A percentile compares a stretch with the other conserved stretches of the same genome.
Evolutionary conservation across 2,329 filamentous ascomycete genomes (phyloP).

Genomic region (Aureobasidium vineae): DNA sequence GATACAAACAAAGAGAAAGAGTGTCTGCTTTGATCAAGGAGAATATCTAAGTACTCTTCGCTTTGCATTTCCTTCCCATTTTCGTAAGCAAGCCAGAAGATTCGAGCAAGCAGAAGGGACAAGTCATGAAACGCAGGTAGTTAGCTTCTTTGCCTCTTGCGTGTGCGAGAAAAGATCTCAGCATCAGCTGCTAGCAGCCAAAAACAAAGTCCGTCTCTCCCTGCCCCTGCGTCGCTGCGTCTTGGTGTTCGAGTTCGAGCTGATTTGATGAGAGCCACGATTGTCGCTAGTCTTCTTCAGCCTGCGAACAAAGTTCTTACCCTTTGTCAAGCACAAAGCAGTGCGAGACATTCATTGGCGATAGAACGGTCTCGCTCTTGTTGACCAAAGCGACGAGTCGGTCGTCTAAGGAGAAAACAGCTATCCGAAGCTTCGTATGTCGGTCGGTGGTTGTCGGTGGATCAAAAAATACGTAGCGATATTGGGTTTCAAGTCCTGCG

Average conservation of each 20-base stretch:
- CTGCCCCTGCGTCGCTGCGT: neutral
- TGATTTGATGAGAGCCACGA: neutral
- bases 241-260: neutral
- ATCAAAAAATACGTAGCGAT: neutral
- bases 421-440: neutral
- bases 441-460: conserved; percentile 1
- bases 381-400: neutral
- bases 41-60: neutral
- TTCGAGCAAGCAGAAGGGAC: neutral
- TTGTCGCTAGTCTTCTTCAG: neutral
- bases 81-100: too few relatives aligned
- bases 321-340: neutral
- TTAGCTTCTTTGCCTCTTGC: too few relatives aligned
- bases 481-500: conserved; percentile 34
- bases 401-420: neutral
- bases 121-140: neutral
- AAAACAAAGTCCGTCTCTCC: neutral
- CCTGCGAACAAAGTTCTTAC: neutral
- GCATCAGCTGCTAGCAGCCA: too few relatives aligned
- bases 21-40: neutral
- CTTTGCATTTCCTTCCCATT: neutral
- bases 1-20: neutral
- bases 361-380: neutral
- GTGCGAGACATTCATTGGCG: neutral
- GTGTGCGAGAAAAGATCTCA: too few relatives aligned